Evolutionary conservation across 2,329 filamentous ascomycete species (phyloP).

Genomic region (Pestalotiopsis sp.): DNA sequence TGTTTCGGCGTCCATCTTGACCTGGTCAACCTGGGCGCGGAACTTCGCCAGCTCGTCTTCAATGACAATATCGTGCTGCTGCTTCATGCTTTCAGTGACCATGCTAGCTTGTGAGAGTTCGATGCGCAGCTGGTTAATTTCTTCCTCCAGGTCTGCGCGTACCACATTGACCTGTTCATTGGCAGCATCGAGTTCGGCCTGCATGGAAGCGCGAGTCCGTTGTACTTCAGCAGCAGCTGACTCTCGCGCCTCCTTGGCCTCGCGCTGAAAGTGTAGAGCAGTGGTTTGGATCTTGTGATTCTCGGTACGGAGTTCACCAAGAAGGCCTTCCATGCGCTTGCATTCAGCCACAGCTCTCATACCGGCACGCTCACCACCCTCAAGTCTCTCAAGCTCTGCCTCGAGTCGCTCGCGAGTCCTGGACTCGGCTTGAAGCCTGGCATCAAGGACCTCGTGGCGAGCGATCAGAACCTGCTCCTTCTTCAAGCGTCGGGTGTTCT

Average conservation of each 20-base stretch:
- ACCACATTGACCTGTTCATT: conserved; percentile 86
- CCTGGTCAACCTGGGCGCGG: conserved; percentile 75
- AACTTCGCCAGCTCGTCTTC: conserved; percentile 76
- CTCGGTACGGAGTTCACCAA: conserved; percentile 64
- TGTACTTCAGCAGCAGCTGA: conserved; percentile 79
- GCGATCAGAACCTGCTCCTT: conserved; percentile 80
- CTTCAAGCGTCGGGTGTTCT: conserved; percentile 78
- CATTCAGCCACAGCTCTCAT: conserved; percentile 66
- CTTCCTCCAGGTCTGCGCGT: conserved; percentile 79
- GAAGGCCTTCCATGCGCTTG: conserved; percentile 59
- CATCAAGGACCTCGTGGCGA: conserved; percentile 78
- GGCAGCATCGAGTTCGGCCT: conserved; percentile 80
- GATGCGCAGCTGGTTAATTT: conserved; percentile 69
- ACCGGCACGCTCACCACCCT: conserved; percentile 65
- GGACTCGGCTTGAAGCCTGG: conserved; percentile 74
- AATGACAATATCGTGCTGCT: conserved; percentile 76
- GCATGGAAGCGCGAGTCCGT: conserved; percentile 76
- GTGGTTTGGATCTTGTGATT: conserved; percentile 74
- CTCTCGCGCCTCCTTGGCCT: conserved; percentile 83
- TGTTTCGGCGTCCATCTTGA: conserved; percentile 79
- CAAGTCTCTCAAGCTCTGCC: conserved; percentile 67
- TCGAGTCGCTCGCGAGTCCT: conserved; percentile 70
- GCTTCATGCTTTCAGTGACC: conserved; percentile 76
- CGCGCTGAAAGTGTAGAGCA: conserved; percentile 72
- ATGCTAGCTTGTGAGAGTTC: conserved; percentile 77